Evolutionary conservation across 1,139 yeast genomes (phyloP).

Genomic region (Blastobotrys serpentis): DNA sequence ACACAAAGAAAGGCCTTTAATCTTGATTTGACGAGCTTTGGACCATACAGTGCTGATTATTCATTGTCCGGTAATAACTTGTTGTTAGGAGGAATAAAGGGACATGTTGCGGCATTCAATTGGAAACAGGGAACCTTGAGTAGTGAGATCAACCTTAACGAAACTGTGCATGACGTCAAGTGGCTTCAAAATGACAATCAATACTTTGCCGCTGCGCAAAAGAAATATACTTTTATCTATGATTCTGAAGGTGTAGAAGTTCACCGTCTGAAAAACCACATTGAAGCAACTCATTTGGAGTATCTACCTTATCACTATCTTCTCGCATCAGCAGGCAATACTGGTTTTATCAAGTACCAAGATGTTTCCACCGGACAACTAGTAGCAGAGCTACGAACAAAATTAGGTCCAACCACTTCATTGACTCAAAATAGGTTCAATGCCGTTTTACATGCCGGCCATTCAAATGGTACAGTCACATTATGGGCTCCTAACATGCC

Average conservation of each 20-base stretch:
- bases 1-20: slow-evolving; percentile 73
- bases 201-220: slow-evolving; percentile 95
- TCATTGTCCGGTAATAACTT: slow-evolving; percentile 84
- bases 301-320: slow-evolving; percentile 91
- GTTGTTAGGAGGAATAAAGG: slow-evolving; percentile 82
- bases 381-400: slow-evolving; percentile 81
- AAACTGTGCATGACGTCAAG: slow-evolving; percentile 86
- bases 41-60: slow-evolving; percentile 83
- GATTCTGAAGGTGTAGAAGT: slow-evolving; percentile 89
- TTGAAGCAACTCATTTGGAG: slow-evolving; percentile 79
- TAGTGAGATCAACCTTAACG: slow-evolving; percentile 81
- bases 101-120: slow-evolving; percentile 94
- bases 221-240: slow-evolving; percentile 88
- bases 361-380: slow-evolving; percentile 92
- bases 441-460: slow-evolving; percentile 93
- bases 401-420: slow-evolving; percentile 84
- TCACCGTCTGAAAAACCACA: slow-evolving; percentile 86
- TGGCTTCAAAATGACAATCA: slow-evolving; percentile 83
- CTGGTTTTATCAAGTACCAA: slow-evolving; percentile 87
- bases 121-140: slow-evolving; percentile 86
- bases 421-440: slow-evolving; percentile 94
- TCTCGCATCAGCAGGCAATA: slow-evolving; percentile 81
- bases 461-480: slow-evolving; percentile 87
- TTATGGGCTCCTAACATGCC: slow-evolving; percentile 92
- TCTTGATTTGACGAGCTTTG: slow-evolving; percentile 70